These are phyloP conservation scores for Oryza brachyantha DNA, from an alignment of 176 grass and related monocot species.

Conservation along the genomic window DNA sequence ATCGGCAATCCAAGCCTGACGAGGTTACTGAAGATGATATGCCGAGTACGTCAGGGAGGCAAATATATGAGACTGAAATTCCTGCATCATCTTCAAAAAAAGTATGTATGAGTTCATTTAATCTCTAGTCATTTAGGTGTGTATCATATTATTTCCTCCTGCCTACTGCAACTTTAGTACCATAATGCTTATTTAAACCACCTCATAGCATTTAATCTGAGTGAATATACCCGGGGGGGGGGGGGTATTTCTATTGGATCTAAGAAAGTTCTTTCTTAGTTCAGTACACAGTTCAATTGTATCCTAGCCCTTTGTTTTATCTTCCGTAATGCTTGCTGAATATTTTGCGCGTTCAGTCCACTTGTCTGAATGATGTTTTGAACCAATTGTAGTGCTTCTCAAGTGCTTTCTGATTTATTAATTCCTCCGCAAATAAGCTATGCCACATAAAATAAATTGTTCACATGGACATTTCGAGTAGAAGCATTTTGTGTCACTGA, in stretches of 20 bases:
- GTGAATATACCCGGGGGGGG: neutral
- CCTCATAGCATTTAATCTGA: neutral
- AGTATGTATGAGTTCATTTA: constrained; percentile 32
- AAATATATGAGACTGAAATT: constrained; percentile 45
- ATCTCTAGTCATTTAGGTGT: constrained; percentile 21
- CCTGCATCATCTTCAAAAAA: constrained; percentile 54
- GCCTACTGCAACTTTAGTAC: neutral
- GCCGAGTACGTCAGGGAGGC: constrained; percentile 95
- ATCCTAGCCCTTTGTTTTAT: neutral
- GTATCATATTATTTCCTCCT: constrained; percentile 8
- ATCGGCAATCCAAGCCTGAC: constrained; percentile 64
- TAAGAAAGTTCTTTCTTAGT: constrained; percentile 13
- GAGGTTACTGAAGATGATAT: constrained; percentile 67
- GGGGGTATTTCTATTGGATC: neutral
- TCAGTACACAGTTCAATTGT: neutral
- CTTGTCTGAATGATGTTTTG: neutral
- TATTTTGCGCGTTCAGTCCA: neutral
- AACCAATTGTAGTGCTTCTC: constrained; percentile 11
- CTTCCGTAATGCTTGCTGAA: neutral
- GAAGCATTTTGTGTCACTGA: constrained; percentile 12
- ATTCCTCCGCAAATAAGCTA: constrained; percentile 10
- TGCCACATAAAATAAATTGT: neutral
- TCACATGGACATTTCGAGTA: constrained; percentile 8
- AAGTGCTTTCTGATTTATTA: neutral
- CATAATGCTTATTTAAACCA: neutral